phyloP scores from a whole-genome alignment of 495 filamentous ascomycete species.

The Ascobolus immersus region DNA sequence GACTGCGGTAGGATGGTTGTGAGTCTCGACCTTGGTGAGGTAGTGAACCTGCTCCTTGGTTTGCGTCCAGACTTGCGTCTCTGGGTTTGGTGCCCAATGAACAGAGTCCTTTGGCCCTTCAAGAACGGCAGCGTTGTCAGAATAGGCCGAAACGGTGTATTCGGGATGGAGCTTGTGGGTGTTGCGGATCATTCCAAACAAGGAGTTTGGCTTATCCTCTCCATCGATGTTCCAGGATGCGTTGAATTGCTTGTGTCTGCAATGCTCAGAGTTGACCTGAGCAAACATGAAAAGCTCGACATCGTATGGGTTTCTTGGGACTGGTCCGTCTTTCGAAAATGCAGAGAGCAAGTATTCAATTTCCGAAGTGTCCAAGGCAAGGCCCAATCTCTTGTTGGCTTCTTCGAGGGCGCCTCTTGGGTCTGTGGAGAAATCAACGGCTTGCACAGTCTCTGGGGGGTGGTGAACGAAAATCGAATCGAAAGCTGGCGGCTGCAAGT shows the following conservation, averaged over 20 bases:
- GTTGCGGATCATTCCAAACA: slow-evolving; percentile 89
- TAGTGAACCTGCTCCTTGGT: slow-evolving; percentile 74
- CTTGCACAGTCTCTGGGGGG: slow-evolving; percentile 39
- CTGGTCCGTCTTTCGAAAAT: slow-evolving; percentile 44
- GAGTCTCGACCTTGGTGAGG: slow-evolving; percentile 87
- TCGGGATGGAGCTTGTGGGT: slow-evolving; percentile 58
- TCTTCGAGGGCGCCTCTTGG: slow-evolving; percentile 48
- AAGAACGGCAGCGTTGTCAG: slow-evolving; percentile 86
- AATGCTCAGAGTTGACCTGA: slow-evolving; percentile 75
- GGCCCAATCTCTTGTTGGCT: slow-evolving; percentile 56
- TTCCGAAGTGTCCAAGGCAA: slow-evolving; percentile 68
- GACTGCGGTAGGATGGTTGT: slow-evolving; percentile 92
- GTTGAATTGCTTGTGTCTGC: slow-evolving; percentile 68
- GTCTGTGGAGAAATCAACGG: slow-evolving; percentile 37
- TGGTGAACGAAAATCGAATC: slow-evolving; percentile 56
- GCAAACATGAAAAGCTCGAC: slow-evolving; percentile 98
- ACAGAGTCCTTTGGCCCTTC: slow-evolving; percentile 39
- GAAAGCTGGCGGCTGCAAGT: slow-evolving; percentile 36
- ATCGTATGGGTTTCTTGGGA: slow-evolving; percentile 50
- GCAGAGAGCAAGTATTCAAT: slow-evolving; percentile 80
- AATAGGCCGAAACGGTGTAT: slow-evolving; percentile 78
- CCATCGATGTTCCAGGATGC: slow-evolving; percentile 95
- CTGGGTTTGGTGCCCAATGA: slow-evolving; percentile 64
- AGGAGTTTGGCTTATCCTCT: slow-evolving; percentile 41
- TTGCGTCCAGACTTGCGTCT: slow-evolving; percentile 65